Base-by-base conservation (phyloP, 1,139 yeast genomes). In the Protomyces arabidopsidicola region DNA sequence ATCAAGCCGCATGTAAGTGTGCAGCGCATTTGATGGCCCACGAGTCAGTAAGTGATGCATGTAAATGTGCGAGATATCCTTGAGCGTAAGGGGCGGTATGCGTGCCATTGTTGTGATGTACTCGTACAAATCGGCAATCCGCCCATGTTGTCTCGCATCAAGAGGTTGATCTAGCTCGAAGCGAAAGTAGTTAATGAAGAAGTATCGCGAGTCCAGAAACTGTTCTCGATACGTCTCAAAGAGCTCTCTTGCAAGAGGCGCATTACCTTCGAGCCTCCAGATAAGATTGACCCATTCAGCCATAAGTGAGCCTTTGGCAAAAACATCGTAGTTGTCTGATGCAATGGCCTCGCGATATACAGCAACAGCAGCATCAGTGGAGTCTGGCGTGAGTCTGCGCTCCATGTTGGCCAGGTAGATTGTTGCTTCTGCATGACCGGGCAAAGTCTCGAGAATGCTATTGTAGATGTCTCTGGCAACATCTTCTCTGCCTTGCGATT, bases 1-100 rank as follows among this genome's bases (percentile, higher is more conserved):
- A 59, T 77, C 79, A 1, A 78, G 72, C 27, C 69, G 70, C 52
- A 73, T 63, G 59, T 73, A 75, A 61, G 71, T 71, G 18, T 66
- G 64, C 51, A 73, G 60, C 24, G 65, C 65, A 3, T 68, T 55
- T 10, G 65, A 56, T 20, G 69, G 67, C 3, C 74, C 71, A 16
- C 69, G 67, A n/a, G 66, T 62, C 53, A 69, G 68, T 9, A 77
- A 70, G 50, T 69, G 68, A 24, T 71, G 72, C 69, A 73, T 69
- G 57, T 72, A 74, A 16, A 62, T 63, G 42, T 72, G 69, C 4
- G 73, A 67, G 50, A 75, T 64, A 61, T 75, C 78, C 18, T 58
- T 65, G 27, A 74, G 66, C 10, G 67, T 67, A 24, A 65, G 53
- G 2, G 74, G 76, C 5, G 75, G 72, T n/a, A 75, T 63, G 9